These are phyloP conservation scores for Brassica juncea DNA, from an alignment of 345 rosid genomes.

Conservation along the genomic window DNA sequence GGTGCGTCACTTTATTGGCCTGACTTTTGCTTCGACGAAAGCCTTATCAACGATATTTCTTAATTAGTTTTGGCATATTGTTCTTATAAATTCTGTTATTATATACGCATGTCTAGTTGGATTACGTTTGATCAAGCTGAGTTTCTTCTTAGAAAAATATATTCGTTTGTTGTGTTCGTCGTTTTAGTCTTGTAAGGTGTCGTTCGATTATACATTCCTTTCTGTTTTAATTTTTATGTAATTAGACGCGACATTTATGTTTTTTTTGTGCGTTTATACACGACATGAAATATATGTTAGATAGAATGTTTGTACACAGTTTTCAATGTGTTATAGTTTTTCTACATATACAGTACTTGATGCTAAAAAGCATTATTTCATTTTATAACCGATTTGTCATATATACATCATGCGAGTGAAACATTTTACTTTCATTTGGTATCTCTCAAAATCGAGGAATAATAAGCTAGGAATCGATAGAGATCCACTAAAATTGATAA, in stretches of 20 bases:
- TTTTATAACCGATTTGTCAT: background rate
- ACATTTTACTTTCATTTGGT: background rate
- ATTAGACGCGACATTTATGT: slow-evolving; percentile 9
- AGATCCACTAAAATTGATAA: no score
- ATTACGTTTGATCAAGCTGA: slow-evolving; percentile 10
- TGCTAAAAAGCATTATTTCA: background rate
- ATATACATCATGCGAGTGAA: background rate
- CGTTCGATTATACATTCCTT: background rate
- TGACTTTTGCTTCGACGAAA: slow-evolving; percentile 43
- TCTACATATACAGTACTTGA: background rate
- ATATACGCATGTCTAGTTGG: slow-evolving; percentile 21
- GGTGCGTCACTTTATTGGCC: slow-evolving; percentile 37
- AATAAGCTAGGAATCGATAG: no score
- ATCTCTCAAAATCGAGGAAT: background rate
- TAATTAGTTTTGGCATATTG: slow-evolving; percentile 16
- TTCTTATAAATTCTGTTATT: background rate
- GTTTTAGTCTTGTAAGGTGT: slow-evolving; percentile 20
- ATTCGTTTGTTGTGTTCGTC: slow-evolving; percentile 20
- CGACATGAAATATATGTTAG: slow-evolving; percentile 15
- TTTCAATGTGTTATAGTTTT: background rate
- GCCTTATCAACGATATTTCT: slow-evolving; percentile 35
- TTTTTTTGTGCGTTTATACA: background rate
- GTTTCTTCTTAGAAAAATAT: background rate
- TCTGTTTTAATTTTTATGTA: slow-evolving; percentile 24
- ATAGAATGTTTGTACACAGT: background rate